Percentiles rank a stretch among this genome's conserved stretches.
Conservation (phyloP, 345 rosid species). For the Eucalyptus curtisii region DNA sequence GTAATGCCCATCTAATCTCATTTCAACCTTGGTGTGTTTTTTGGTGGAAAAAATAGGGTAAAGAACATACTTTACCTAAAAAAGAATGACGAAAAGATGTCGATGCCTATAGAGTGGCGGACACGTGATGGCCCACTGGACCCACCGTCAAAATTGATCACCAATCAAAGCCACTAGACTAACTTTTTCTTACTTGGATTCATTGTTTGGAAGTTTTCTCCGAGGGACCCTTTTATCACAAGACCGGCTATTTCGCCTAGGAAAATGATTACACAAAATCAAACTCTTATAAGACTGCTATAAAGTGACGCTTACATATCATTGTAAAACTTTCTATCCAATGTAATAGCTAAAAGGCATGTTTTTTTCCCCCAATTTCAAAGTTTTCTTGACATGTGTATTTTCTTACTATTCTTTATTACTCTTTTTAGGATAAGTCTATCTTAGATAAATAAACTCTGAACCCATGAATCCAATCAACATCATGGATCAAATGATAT, state of each 20-base stretch:
- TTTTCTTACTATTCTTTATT: neutral
- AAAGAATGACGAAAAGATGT: neutral
- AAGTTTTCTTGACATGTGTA: neutral
- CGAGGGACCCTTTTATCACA: neutral
- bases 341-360: neutral
- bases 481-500: neutral
- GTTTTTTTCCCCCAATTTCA: neutral
- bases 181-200: neutral
- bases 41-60: neutral
- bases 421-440: neutral
- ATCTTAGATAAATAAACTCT: neutral
- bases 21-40: neutral
- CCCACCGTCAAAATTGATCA: neutral
- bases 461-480: neutral
- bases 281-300: neutral
- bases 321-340: neutral
- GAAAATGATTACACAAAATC: neutral
- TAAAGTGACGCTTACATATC: neutral
- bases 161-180: neutral
- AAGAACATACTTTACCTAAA: neutral
- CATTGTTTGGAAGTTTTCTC: neutral
- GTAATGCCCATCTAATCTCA: neutral
- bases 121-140: neutral
- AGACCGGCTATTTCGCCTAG: neutral
- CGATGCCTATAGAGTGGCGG: neutral